These are phyloP conservation scores for Brassica incana DNA, from an alignment of 345 rosid species.

Conservation along the genomic window DNA sequence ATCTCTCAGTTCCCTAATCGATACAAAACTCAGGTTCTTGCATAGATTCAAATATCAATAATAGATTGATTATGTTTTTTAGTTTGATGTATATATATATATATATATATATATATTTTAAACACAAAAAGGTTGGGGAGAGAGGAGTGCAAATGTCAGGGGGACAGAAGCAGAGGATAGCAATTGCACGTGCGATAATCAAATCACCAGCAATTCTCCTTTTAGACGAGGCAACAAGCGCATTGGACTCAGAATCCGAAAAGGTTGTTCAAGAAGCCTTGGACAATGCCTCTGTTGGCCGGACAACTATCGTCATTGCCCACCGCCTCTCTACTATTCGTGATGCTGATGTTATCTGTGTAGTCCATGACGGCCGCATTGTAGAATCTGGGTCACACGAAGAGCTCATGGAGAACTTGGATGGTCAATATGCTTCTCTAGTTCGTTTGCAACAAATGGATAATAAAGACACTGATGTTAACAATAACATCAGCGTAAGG, in stretches of 20 bases:
- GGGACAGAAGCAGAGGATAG: background rate
- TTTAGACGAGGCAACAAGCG: conserved; percentile 88
- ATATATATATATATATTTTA: background rate
- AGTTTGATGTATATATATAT: background rate
- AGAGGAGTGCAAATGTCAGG: conserved; percentile 54
- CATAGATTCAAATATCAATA: background rate
- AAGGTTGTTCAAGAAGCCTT: conserved; percentile 88
- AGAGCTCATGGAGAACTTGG: conserved; percentile 58
- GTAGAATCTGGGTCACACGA: conserved; percentile 77
- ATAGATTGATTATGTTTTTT: background rate
- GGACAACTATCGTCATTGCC: conserved; percentile 81
- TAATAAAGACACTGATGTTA: conserved; percentile 17
- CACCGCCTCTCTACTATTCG: conserved; percentile 86
- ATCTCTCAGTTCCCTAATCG: conserved; percentile 43
- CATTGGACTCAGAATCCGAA: conserved; percentile 87
- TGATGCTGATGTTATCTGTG: conserved; percentile 73
- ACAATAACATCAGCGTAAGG: conserved; percentile 33
- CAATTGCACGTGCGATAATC: conserved; percentile 62
- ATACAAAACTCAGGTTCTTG: conserved; percentile 49
- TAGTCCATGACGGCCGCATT: conserved; percentile 72
- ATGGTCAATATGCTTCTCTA: conserved; percentile 75
- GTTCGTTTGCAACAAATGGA: conserved; percentile 54
- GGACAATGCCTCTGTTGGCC: conserved; percentile 73
- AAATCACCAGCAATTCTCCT: conserved; percentile 70
- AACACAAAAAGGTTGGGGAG: conserved; percentile 57